These are phyloP conservation scores for Hanseniaspora sp. DNA, from an alignment of 1,139 yeast species.

Conservation along the genomic window DNA sequence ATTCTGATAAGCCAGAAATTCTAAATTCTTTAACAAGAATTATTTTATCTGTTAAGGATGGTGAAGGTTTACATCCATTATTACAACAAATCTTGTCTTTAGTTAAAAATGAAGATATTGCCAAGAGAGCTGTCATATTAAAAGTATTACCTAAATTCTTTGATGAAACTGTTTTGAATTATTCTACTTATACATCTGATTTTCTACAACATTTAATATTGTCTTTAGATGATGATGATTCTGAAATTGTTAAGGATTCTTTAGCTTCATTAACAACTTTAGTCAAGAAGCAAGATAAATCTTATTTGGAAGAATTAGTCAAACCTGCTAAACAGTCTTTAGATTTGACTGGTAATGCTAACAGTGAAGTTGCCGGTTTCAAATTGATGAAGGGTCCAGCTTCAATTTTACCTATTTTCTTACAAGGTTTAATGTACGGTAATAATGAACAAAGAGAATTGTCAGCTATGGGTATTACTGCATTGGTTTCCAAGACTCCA, in stretches of 20 bases:
- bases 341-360: conserved; percentile 44
- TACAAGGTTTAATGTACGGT: conserved; percentile 95
- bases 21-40: conserved; percentile 55
- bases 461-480: conserved; percentile 84
- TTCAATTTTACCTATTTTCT: conserved; percentile 78
- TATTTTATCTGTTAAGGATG: conserved; percentile 59
- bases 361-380: conserved; percentile 41
- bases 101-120: conserved; percentile 64
- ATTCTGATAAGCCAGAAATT: conserved; percentile 34
- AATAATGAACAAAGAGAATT: conserved; percentile 69
- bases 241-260: conserved; percentile 55
- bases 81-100: conserved; percentile 69
- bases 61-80: conserved; percentile 74
- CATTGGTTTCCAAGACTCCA: conserved; percentile 76
- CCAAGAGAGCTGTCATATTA: conserved; percentile 55
- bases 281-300: conserved; percentile 62
- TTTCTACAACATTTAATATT: conserved; percentile 61
- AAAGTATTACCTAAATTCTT: conserved; percentile 66
- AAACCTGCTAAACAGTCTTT: conserved; percentile 69
- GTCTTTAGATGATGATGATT: conserved; percentile 61
- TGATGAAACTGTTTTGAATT: conserved; percentile 52
- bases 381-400: conserved; percentile 72
- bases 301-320: conserved; percentile 62
- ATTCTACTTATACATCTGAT: conserved; percentile 63
- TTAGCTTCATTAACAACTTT: conserved; percentile 57